Evolutionary conservation across 2,329 filamentous ascomycete species (phyloP).

Genomic region (Talaromyces verruculosus): DNA sequence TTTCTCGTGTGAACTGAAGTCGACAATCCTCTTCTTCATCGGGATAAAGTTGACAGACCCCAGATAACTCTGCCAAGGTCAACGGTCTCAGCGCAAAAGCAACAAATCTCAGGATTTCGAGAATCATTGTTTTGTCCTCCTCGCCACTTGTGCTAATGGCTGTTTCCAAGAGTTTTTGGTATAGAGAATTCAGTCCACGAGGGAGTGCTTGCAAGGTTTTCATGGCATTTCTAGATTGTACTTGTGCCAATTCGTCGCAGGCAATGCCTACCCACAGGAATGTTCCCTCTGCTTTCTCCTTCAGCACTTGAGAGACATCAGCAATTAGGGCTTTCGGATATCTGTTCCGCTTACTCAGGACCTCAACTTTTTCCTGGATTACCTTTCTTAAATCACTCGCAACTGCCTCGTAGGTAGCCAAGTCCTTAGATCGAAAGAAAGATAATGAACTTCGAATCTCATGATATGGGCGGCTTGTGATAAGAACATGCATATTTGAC

Average conservation of each 20-base stretch:
- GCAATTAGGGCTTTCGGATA: not conserved
- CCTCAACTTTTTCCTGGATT: not conserved
- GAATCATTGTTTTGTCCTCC: not conserved
- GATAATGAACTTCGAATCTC: not conserved
- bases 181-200: constrained; percentile 21
- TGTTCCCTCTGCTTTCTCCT: constrained; percentile 25
- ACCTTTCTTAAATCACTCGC: not conserved
- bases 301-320: constrained; percentile 9
- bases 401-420: not conserved
- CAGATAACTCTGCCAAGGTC: not conserved
- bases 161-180: constrained; percentile 12
- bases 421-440: not conserved
- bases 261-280: constrained; percentile 26
- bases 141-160: not conserved
- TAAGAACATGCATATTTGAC: not conserved
- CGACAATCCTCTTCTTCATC: not conserved
- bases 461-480: constrained; percentile 2
- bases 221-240: constrained; percentile 19
- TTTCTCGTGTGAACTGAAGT: constrained; percentile 17
- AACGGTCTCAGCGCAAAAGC: not conserved
- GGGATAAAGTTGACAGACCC: not conserved
- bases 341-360: not conserved
- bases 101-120: not conserved
- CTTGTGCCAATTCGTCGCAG: constrained; percentile 19
- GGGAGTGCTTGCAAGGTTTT: constrained; percentile 18